These are phyloP conservation scores for Xylaria bambusicola DNA, from an alignment of 495 filamentous ascomycete genomes.

Conservation along the genomic window DNA sequence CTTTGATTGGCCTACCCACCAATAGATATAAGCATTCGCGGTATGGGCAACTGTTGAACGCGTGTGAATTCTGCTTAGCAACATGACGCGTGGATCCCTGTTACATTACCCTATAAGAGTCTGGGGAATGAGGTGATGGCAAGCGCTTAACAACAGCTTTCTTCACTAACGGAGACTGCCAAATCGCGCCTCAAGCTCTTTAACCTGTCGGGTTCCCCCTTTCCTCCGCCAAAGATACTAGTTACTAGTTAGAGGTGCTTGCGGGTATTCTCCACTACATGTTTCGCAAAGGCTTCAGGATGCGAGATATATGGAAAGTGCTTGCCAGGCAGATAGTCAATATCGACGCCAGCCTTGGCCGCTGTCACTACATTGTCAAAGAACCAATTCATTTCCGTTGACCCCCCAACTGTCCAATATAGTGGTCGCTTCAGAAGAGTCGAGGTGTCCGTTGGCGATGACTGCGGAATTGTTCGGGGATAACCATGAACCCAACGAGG, in stretches of 20 bases:
- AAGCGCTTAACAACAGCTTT: no score
- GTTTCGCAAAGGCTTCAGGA: constrained; percentile 24
- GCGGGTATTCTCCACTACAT: constrained; percentile 19
- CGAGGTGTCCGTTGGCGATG: constrained; percentile 5
- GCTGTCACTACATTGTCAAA: constrained; percentile 27
- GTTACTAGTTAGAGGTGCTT: constrained; percentile 13
- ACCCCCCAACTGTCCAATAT: constrained; percentile 27
- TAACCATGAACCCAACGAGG: constrained; percentile 27
- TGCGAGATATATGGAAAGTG: constrained; percentile 34
- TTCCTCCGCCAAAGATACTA: not conserved
- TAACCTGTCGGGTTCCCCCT: constrained; percentile 33
- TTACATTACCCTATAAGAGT: no score
- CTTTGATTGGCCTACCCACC: no score
- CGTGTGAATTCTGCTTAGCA: no score
- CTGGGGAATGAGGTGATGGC: no score
- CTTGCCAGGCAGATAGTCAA: constrained; percentile 24
- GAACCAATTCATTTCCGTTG: constrained; percentile 21
- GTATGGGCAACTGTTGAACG: no score
- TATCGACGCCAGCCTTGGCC: constrained; percentile 19
- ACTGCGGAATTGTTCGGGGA: constrained; percentile 6
- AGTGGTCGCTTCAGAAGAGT: constrained; percentile 23
- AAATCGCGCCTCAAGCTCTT: not conserved
- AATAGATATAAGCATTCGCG: no score
- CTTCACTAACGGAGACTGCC: no score
- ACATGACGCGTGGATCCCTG: no score